Conservation (phyloP, 139 green algal species). For the Prasinococcaceae sp. region DNA sequence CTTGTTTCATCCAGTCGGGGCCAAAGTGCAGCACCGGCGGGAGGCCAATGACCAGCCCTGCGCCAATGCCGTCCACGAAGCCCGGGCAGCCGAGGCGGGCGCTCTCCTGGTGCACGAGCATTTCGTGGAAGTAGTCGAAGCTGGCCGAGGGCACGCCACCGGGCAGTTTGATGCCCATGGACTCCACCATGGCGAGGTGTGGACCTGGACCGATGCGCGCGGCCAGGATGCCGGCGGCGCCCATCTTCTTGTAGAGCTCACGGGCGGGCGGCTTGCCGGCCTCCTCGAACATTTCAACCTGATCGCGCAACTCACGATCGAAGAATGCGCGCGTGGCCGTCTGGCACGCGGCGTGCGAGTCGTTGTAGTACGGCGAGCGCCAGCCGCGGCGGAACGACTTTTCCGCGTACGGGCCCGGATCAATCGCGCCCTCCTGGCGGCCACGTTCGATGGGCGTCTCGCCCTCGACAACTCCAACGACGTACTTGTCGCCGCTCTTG, state of each 20-base stretch:
- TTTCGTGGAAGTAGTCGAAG: slow-evolving; percentile 25
- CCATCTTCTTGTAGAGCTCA: slow-evolving; percentile 17
- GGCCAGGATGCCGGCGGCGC: slow-evolving; percentile 6
- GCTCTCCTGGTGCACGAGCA: slow-evolving; percentile 22
- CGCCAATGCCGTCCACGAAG: slow-evolving; percentile 3
- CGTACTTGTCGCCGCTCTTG: no score
- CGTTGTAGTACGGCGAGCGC: slow-evolving; percentile 19
- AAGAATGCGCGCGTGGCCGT: slow-evolving; percentile 10
- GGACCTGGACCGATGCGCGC: no score
- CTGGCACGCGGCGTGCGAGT: slow-evolving; percentile 8
- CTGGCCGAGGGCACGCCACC: neutral
- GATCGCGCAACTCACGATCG: slow-evolving; percentile 3
- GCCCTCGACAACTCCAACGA: neutral
- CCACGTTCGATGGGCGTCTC: no score
- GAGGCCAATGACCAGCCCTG: slow-evolving; percentile 19
- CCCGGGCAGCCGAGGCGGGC: slow-evolving; percentile 14
- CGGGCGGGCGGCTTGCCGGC: slow-evolving; percentile 3
- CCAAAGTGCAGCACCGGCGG: slow-evolving; percentile 26
- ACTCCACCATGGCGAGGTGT: no score
- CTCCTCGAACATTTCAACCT: slow-evolving; percentile 7
- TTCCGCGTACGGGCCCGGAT: no score
- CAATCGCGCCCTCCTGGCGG: no score
- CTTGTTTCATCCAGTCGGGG: neutral
- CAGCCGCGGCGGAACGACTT: neutral
- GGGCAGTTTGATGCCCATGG: slow-evolving; percentile 13